These are phyloP conservation scores for Biscutella laevigata DNA, from an alignment of 441 rosid genomes.

Conservation along the genomic window DNA sequence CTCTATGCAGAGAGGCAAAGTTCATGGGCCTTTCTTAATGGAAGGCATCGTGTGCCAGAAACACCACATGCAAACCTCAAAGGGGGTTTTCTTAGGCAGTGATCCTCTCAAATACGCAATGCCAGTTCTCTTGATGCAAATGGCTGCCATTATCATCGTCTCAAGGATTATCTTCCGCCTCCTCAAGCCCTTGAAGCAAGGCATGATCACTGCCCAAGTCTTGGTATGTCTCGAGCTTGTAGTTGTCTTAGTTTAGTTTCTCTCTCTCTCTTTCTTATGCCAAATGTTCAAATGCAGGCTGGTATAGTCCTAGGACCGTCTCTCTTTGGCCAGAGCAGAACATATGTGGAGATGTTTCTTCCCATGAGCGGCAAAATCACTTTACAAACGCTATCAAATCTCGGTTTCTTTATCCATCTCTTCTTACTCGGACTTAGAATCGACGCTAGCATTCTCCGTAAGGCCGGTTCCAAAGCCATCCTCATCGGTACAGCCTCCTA, in stretches of 20 bases:
- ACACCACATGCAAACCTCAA: conserved; percentile 25
- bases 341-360: neutral
- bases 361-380: conserved; percentile 11
- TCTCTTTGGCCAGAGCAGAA: conserved; percentile 11
- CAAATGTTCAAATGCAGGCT: conserved; percentile 15
- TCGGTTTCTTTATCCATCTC: conserved; percentile 32
- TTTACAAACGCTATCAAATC: conserved; percentile 26
- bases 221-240: too few relatives aligned
- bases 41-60: conserved; percentile 29
- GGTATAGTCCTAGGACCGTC: conserved; percentile 33
- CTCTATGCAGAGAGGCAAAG: conserved; percentile 20
- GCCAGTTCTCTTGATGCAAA: conserved; percentile 41
- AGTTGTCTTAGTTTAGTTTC: too few relatives aligned
- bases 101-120: conserved; percentile 36
- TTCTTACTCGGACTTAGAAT: conserved; percentile 29
- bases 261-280: neutral
- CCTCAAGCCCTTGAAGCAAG: conserved; percentile 46
- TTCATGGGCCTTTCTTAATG: conserved; percentile 19
- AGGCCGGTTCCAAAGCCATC: conserved; percentile 26
- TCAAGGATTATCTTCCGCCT: conserved; percentile 30
- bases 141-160: conserved; percentile 32
- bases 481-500: conserved; percentile 24
- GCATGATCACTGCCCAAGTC: conserved; percentile 42
- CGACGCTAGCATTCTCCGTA: conserved; percentile 24
- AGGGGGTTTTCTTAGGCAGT: conserved; percentile 39